Conservation (phyloP, 139 green algal genomes). For the Picochlorum sp. region DNA sequence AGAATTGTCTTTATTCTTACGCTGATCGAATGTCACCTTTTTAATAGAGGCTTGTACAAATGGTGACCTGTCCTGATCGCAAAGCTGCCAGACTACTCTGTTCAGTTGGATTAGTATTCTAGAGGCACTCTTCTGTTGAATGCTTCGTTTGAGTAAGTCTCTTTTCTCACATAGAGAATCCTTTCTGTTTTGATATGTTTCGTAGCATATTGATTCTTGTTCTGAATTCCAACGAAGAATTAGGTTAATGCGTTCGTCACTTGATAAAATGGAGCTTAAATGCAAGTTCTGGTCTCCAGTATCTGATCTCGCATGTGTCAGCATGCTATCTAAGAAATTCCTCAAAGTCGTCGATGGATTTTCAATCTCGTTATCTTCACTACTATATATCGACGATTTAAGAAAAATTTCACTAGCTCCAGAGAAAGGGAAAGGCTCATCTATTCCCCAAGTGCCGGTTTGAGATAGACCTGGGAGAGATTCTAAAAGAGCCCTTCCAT, state of each 20-base stretch:
- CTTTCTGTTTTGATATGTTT: conserved; percentile 7
- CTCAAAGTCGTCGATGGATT: too few species aligned
- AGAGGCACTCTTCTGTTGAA: conserved; percentile 16
- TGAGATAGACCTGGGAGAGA: not conserved
- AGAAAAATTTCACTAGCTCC: too few species aligned
- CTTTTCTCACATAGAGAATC: conserved; percentile 13
- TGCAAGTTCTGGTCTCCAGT: too few species aligned
- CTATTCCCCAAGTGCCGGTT: not conserved
- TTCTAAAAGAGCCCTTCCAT: not conserved
- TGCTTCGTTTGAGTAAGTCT: conserved; percentile 5
- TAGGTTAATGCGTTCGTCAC: too few species aligned
- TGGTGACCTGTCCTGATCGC: conserved; percentile 9
- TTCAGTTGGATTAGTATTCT: conserved; percentile 29
- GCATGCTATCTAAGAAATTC: too few species aligned
- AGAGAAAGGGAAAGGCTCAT: not conserved
- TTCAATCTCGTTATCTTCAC: too few species aligned
- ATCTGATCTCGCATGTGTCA: too few species aligned
- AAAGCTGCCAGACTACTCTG: conserved; percentile 34
- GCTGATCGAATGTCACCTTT: conserved; percentile 20
- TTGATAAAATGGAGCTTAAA: too few species aligned
- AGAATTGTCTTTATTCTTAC: conserved; percentile 29
- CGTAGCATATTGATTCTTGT: conserved; percentile 15
- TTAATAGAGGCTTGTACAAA: conserved; percentile 25
- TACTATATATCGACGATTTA: too few species aligned
- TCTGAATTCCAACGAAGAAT: conserved; percentile 35